phyloP scores from a whole-genome alignment of 495 filamentous ascomycete species.

The Penicillium manginii region DNA sequence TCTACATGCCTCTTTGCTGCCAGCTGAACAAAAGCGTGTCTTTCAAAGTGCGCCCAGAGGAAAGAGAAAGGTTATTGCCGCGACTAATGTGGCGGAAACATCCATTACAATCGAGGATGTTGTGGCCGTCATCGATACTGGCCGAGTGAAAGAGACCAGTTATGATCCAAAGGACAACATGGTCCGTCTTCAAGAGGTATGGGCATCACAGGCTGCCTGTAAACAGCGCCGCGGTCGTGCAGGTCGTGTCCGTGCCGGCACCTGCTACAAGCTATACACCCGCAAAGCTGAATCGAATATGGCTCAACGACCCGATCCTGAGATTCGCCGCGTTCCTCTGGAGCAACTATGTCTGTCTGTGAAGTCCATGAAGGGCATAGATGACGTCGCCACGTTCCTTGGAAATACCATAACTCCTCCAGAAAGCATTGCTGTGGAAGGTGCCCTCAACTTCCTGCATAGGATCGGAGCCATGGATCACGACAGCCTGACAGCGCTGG shows the following conservation, averaged over 20 bases:
- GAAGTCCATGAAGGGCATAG: slow-evolving; percentile 84
- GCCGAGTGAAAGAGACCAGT: slow-evolving; percentile 93
- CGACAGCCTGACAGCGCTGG: slow-evolving; percentile 83
- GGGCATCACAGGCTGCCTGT: slow-evolving; percentile 92
- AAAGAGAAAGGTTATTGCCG: slow-evolving; percentile 87
- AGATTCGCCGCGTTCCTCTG: slow-evolving; percentile 88
- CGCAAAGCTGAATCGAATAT: slow-evolving; percentile 82
- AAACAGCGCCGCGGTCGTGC: slow-evolving; percentile 96
- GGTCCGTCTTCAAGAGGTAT: slow-evolving; percentile 90
- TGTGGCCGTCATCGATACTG: slow-evolving; percentile 94
- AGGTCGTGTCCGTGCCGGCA: slow-evolving; percentile 85
- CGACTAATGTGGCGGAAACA: slow-evolving; percentile 96
- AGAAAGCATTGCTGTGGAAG: slow-evolving; percentile 79
- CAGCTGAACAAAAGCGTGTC: slow-evolving; percentile 82
- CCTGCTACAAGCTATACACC: slow-evolving; percentile 96
- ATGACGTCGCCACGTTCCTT: slow-evolving; percentile 78
- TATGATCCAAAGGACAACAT: slow-evolving; percentile 93
- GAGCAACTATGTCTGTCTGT: slow-evolving; percentile 95
- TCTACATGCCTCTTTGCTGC: slow-evolving; percentile 88
- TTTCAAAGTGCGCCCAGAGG: slow-evolving; percentile 77
- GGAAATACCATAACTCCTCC: slow-evolving; percentile 88
- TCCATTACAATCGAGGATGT: slow-evolving; percentile 98
- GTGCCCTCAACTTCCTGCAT: slow-evolving; percentile 74
- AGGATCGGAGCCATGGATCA: slow-evolving; percentile 88
- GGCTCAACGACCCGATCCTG: slow-evolving; percentile 87